Evolutionary conservation across 148 eudicot species (phyloP).

Genomic region (Talinum fruticosum): DNA sequence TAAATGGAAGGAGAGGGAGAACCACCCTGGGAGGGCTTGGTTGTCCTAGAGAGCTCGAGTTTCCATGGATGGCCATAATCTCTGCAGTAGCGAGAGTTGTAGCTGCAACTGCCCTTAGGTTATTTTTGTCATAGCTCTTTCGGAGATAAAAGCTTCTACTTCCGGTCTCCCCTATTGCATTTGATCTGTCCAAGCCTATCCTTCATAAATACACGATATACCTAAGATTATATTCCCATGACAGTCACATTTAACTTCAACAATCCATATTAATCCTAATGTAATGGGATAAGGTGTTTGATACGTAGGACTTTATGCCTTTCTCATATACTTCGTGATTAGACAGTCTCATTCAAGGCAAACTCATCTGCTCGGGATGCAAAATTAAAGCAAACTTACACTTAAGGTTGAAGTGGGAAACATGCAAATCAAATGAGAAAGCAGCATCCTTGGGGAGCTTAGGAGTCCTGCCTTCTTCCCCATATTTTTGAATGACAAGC

Average conservation of each 20-base stretch:
- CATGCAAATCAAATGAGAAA: slow-evolving; percentile 54
- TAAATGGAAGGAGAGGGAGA: slow-evolving; percentile 27
- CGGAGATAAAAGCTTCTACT: slow-evolving; percentile 83
- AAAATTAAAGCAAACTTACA: slow-evolving; percentile 33
- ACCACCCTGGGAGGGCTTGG: slow-evolving; percentile 10
- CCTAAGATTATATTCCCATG: too few species aligned
- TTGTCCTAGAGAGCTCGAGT: slow-evolving; percentile 12
- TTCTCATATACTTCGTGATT: too few species aligned
- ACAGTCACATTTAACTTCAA: too few species aligned
- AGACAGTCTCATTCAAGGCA: not conserved
- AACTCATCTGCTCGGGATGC: not conserved
- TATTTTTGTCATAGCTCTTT: slow-evolving; percentile 30
- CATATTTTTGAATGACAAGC: slow-evolving; percentile 56
- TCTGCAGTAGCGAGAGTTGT: not conserved
- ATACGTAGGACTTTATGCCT: too few species aligned
- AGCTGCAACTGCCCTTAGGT: not conserved
- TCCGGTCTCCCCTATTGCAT: slow-evolving; percentile 75
- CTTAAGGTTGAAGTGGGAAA: slow-evolving; percentile 79
- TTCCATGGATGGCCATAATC: slow-evolving; percentile 6
- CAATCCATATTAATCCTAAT: not conserved
- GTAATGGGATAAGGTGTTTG: too few species aligned
- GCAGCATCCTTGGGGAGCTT: slow-evolving; percentile 39
- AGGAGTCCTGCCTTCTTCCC: slow-evolving; percentile 71
- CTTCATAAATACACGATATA: too few species aligned
- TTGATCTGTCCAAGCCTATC: slow-evolving; percentile 59